phyloP scores from a whole-genome alignment of 192 early-diverging fungal species.

The Pilaira anomala region DNA sequence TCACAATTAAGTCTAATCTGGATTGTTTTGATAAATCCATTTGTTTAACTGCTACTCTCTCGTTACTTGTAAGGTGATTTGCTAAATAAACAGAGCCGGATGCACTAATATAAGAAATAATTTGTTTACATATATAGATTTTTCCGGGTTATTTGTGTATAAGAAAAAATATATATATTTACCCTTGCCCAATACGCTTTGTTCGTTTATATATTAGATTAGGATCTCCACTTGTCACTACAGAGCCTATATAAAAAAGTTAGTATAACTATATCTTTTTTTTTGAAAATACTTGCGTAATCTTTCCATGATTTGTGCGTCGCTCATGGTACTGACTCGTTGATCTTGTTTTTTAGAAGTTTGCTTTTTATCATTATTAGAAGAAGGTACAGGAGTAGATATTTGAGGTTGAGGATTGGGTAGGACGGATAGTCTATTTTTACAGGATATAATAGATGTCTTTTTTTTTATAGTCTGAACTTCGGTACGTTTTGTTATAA shows the following conservation, averaged over 20 bases:
- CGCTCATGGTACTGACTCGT: slow-evolving; percentile 79
- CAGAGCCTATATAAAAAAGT: slow-evolving; percentile 50
- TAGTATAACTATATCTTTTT: neutral
- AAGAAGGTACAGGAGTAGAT: slow-evolving; percentile 34
- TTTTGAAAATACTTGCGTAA: slow-evolving; percentile 51
- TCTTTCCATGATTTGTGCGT: slow-evolving; percentile 93
- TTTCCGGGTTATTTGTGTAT: neutral
- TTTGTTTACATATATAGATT: neutral
- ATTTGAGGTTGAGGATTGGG: slow-evolving; percentile 34
- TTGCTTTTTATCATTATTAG: slow-evolving; percentile 5
- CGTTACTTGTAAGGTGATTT: slow-evolving; percentile 57
- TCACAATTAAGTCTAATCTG: slow-evolving; percentile 93
- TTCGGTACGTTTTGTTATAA: slow-evolving; percentile 3
- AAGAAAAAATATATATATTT: slow-evolving; percentile 20
- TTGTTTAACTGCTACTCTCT: slow-evolving; percentile 90
- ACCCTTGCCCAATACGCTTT: slow-evolving; percentile 97
- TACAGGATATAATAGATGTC: neutral
- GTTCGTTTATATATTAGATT: slow-evolving; percentile 87
- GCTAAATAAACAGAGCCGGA: slow-evolving; percentile 91
- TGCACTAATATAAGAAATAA: slow-evolving; percentile 54
- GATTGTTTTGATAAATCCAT: slow-evolving; percentile 95
- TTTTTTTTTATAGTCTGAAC: neutral
- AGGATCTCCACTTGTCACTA: slow-evolving; percentile 91
- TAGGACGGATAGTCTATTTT: slow-evolving; percentile 26
- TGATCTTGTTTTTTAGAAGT: slow-evolving; percentile 57